phyloP scores from a whole-genome alignment of 768 basidiomycete genomes.

The Pleurotus tuber-regium region DNA sequence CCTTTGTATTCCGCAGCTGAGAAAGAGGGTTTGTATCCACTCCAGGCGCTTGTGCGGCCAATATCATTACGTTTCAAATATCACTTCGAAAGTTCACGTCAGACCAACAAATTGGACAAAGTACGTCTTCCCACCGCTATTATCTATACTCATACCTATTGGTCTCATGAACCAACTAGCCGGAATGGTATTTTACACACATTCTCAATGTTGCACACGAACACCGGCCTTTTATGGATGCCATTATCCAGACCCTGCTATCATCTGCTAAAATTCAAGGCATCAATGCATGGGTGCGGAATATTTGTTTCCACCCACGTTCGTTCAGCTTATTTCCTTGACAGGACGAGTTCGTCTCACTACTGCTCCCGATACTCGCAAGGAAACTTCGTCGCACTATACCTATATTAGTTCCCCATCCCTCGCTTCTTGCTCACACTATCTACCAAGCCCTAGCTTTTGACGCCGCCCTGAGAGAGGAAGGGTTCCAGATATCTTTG shows the following conservation, averaged over 20 bases:
- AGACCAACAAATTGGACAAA: conserved; percentile 93
- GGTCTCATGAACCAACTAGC: conserved; percentile 43
- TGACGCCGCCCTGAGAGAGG: conserved; percentile 72
- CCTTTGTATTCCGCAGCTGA: conserved; percentile 23
- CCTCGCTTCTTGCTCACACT: conserved; percentile 90
- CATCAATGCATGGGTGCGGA: conserved; percentile 74
- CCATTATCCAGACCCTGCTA: conserved; percentile 68
- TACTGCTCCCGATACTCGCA: conserved; percentile 75
- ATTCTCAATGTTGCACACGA: conserved; percentile 85
- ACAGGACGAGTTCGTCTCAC: conserved; percentile 79
- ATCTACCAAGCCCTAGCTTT: conserved; percentile 91
- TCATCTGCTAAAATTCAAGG: conserved; percentile 56
- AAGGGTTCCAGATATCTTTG: conserved; percentile 63
- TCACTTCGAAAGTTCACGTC: conserved; percentile 85
- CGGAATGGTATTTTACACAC: conserved; percentile 97
- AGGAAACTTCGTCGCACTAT: conserved; percentile 75
- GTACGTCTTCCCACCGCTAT: conserved; percentile 31
- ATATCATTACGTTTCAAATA: conserved; percentile 88
- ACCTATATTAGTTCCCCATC: conserved; percentile 69
- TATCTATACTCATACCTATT: background rate
- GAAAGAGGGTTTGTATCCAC: conserved; percentile 70
- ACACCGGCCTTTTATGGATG: conserved; percentile 78
- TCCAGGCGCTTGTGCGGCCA: conserved; percentile 83
- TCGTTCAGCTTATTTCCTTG: conserved; percentile 10
- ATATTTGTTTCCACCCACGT: background rate